Conservation (phyloP, 495 filamentous ascomycete genomes). For the Penicillium coprophilum region DNA sequence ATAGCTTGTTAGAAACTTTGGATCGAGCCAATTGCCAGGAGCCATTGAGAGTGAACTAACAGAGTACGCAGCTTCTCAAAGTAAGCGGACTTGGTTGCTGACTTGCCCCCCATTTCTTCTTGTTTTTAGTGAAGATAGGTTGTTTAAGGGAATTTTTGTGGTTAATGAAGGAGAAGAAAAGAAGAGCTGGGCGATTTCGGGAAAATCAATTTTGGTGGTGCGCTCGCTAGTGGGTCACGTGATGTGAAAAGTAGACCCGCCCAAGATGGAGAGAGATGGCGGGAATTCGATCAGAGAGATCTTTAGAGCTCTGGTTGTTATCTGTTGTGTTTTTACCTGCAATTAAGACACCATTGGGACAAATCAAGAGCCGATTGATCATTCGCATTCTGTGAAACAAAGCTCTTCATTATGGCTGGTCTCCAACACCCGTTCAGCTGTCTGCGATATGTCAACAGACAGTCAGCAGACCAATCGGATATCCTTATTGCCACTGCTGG, state of each 20-base stretch:
- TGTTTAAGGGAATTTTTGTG: slow-evolving; percentile 78
- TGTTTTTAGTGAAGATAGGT: slow-evolving; percentile 82
- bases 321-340: neutral
- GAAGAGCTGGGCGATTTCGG: slow-evolving; percentile 28
- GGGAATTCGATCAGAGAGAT: slow-evolving; percentile 15
- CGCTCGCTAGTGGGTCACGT: slow-evolving; percentile 47
- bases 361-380: neutral
- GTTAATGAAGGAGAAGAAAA: slow-evolving; percentile 33
- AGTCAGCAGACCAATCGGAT: slow-evolving; percentile 26
- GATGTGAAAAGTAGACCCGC: slow-evolving; percentile 12
- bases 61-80: slow-evolving; percentile 96
- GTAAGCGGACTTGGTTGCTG: slow-evolving; percentile 90
- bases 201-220: slow-evolving; percentile 38
- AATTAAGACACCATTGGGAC: neutral
- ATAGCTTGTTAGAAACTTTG: neutral
- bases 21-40: neutral
- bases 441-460: slow-evolving; percentile 44
- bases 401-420: slow-evolving; percentile 30
- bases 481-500: slow-evolving; percentile 58
- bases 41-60: slow-evolving; percentile 3
- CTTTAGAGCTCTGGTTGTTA: neutral
- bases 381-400: neutral
- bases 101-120: slow-evolving; percentile 99
- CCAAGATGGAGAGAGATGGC: slow-evolving; percentile 13
- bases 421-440: slow-evolving; percentile 56